A percentile compares a stretch with the other conserved stretches of the same genome.
Conservation (phyloP, 805 yeast species). For the Saccharomycopsis microspora region DNA sequence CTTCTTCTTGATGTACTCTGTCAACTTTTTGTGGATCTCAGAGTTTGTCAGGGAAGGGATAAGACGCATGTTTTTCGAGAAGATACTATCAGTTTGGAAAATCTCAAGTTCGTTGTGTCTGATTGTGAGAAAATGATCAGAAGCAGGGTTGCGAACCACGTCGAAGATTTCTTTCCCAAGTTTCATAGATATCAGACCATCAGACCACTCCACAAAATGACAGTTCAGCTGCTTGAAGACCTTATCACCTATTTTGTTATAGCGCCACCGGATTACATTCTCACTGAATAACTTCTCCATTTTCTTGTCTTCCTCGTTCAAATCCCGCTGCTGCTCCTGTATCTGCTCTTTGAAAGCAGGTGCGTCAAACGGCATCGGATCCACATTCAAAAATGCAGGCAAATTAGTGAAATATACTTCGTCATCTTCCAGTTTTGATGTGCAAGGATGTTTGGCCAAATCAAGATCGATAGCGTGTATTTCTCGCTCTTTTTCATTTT, state of each 20-base stretch:
- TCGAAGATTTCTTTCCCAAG: constrained; percentile 85
- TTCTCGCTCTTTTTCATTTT: constrained; percentile 19
- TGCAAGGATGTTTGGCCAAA: constrained; percentile 29
- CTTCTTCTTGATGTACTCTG: constrained; percentile 46
- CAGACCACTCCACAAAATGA: constrained; percentile 87
- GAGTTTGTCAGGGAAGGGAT: constrained; percentile 89
- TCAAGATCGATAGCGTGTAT: constrained; percentile 22
- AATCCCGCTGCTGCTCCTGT: constrained; percentile 25
- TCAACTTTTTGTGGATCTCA: constrained; percentile 67
- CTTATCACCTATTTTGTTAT: constrained; percentile 53
- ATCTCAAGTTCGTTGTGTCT: constrained; percentile 64
- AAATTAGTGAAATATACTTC: constrained; percentile 42
- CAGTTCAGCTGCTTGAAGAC: constrained; percentile 82
- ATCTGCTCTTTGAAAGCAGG: constrained; percentile 42
- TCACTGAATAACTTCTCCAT: constrained; percentile 60
- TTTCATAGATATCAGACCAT: constrained; percentile 78
- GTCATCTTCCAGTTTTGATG: constrained; percentile 34
- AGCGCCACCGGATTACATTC: constrained; percentile 91
- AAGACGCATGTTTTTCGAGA: constrained; percentile 58
- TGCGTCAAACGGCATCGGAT: constrained; percentile 83
- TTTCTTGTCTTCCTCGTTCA: constrained; percentile 38
- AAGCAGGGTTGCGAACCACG: constrained; percentile 48
- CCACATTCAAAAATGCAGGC: constrained; percentile 76
- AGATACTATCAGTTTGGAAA: constrained; percentile 53
- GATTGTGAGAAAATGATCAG: constrained; percentile 61